Percentiles rank a stretch among this genome's conserved stretches.
phyloP scores from a whole-genome alignment of 2,329 filamentous ascomycete genomes.

The Aspergillus carbonarius region DNA sequence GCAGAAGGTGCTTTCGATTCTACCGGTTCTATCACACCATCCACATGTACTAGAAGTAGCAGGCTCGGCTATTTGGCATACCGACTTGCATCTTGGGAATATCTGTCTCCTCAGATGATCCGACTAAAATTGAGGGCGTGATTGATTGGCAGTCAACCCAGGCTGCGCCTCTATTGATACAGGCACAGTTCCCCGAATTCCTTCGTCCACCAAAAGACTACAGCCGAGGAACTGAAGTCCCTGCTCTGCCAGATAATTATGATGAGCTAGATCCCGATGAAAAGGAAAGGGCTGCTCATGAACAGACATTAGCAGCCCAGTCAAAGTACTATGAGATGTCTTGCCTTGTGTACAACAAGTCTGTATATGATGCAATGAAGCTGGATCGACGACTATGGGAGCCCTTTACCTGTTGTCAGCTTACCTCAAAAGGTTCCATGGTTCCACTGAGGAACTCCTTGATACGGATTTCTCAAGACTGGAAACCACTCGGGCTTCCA shows the following conservation, averaged over 20 bases:
- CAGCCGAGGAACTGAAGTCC: constrained; percentile 13
- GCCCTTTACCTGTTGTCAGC: constrained; percentile 20
- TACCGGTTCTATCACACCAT: constrained; percentile 19
- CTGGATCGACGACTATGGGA: constrained; percentile 24
- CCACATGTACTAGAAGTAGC: constrained; percentile 13
- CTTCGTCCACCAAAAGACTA: constrained; percentile 20
- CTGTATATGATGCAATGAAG: constrained; percentile 19
- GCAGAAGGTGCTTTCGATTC: constrained; percentile 9
- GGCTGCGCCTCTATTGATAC: constrained; percentile 23
- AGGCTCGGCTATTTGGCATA: constrained; percentile 21
- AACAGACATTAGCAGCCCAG: constrained; percentile 12
- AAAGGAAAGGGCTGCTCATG: constrained; percentile 9
- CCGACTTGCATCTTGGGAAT: constrained; percentile 25
- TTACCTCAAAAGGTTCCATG: constrained; percentile 14
- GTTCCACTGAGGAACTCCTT: constrained; percentile 19
- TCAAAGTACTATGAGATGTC: constrained; percentile 28
- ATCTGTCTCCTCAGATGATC: constrained; percentile 23
- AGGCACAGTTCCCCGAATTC: constrained; percentile 23
- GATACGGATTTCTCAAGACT: constrained; percentile 19
- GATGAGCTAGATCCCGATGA: constrained; percentile 14
- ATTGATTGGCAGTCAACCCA: constrained; percentile 29
- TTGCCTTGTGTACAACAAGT: constrained; percentile 19
- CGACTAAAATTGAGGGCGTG: constrained; percentile 22
- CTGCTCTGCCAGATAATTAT: constrained; percentile 17
- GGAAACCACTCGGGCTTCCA: constrained; percentile 14